A percentile compares a stretch with the other conserved stretches of the same genome.
These are phyloP conservation scores for Stygiomarasmius scandens DNA, from an alignment of 1,284 basidiomycete species.

Conservation along the genomic window DNA sequence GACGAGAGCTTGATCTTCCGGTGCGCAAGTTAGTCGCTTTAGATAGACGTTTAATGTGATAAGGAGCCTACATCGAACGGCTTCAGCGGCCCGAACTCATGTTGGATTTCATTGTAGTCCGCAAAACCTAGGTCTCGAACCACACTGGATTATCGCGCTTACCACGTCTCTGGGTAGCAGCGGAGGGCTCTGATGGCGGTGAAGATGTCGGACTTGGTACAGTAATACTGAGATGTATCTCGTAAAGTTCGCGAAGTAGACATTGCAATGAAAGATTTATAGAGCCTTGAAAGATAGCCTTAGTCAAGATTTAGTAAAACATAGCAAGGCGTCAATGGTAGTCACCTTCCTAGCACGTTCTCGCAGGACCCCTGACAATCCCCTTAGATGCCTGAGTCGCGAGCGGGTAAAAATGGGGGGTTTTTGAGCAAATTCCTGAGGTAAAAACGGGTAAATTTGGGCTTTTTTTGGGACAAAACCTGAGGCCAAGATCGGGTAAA, in stretches of 20 bases:
- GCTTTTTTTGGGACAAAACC: too few relatives aligned
- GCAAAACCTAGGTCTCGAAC: conserved; percentile 79
- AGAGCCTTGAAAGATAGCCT: conserved; percentile 51
- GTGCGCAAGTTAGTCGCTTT: conserved; percentile 5
- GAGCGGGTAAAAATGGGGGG: too few relatives aligned
- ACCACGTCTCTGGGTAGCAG: conserved; percentile 31
- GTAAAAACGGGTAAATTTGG: too few relatives aligned
- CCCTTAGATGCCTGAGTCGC: too few relatives aligned
- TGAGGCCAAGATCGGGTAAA: too few relatives aligned
- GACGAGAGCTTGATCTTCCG: conserved; percentile 44
- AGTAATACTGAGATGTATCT: conserved; percentile 73
- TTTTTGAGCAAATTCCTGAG: too few relatives aligned
- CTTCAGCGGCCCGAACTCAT: conserved; percentile 81
- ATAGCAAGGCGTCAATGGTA: conserved; percentile 27
- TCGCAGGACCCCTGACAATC: too few relatives aligned
- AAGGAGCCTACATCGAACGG: conserved; percentile 64
- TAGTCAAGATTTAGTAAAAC: conserved; percentile 46
- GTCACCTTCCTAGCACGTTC: conserved; percentile 74
- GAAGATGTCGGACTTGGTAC: conserved; percentile 64
- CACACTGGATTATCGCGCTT: conserved; percentile 57
- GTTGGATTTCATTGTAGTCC: conserved; percentile 76
- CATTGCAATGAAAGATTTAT: conserved; percentile 73
- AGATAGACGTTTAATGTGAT: conserved; percentile 7
- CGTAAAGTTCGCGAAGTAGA: conserved; percentile 76
- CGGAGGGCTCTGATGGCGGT: conserved; percentile 42